Conservation (phyloP, 192 early-diverging fungal genomes). For the Umbelopsis sp. region DNA sequence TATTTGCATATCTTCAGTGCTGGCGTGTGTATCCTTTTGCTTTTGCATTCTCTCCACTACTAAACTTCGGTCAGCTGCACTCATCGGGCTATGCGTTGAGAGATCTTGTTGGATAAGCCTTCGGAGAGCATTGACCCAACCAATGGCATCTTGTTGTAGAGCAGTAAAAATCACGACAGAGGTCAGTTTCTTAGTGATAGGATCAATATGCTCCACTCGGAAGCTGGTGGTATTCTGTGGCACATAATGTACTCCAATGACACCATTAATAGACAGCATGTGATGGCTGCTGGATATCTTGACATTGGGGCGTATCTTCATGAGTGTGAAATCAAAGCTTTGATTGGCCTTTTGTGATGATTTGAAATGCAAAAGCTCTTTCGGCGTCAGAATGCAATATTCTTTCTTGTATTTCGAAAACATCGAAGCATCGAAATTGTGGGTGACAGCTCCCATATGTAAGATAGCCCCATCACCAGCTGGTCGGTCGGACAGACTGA, state of each 20-base stretch:
- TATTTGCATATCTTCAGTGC: conserved; percentile 15
- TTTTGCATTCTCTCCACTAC: conserved; percentile 15
- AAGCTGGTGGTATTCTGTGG: not conserved
- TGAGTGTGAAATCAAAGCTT: conserved; percentile 5
- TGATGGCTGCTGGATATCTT: conserved; percentile 9
- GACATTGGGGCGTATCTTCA: conserved; percentile 10
- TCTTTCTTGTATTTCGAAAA: conserved; percentile 23
- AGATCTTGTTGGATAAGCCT: conserved; percentile 12
- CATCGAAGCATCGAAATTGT: not conserved
- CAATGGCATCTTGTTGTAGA: not conserved
- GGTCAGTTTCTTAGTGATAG: not conserved
- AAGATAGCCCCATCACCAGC: not conserved
- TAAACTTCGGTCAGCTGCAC: not conserved
- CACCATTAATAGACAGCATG: conserved; percentile 17
- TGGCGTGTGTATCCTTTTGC: conserved; percentile 16
- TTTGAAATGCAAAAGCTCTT: conserved; percentile 30
- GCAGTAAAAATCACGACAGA: conserved; percentile 6
- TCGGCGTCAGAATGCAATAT: conserved; percentile 23
- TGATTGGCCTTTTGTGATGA: conserved; percentile 17
- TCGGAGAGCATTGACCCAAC: conserved; percentile 29
- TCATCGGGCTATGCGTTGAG: not conserved
- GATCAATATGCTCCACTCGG: conserved; percentile 24
- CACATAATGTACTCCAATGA: conserved; percentile 24
- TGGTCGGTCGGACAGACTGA: not conserved
- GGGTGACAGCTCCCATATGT: conserved; percentile 9